phyloP scores from a whole-genome alignment of 306 rosid species.

The Casuarina glauca region DNA sequence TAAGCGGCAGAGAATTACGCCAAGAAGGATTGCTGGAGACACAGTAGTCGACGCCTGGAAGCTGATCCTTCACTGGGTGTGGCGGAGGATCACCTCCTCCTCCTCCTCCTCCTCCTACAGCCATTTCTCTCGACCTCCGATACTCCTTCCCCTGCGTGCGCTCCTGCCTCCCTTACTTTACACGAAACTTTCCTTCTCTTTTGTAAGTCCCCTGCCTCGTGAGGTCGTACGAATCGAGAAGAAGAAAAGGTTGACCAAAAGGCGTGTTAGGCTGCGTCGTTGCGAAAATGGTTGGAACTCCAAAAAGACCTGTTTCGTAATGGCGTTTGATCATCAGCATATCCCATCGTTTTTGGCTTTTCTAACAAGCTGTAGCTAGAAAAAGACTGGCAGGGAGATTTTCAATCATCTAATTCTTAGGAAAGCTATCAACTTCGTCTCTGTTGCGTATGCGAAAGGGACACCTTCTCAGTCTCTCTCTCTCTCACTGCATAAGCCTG shows the following conservation, averaged over 20 bases:
- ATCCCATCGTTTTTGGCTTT: background rate
- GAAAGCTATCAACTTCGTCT: conserved; percentile 4
- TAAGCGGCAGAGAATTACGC: conserved; percentile 46
- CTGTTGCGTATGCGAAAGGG: background rate
- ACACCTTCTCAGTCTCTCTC: background rate
- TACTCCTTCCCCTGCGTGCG: background rate
- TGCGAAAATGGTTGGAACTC: conserved; percentile 17
- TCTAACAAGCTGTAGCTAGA: background rate
- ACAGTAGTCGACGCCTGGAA: conserved; percentile 78
- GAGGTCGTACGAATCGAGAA: background rate
- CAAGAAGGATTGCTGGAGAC: conserved; percentile 70
- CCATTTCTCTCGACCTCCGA: background rate
- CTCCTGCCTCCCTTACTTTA: too few species aligned
- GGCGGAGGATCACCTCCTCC: conserved; percentile 54
- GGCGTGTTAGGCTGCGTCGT: conserved; percentile 30
- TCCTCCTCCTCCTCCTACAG: conserved; percentile 23
- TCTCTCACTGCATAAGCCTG: background rate
- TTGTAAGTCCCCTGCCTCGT: background rate
- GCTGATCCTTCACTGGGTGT: conserved; percentile 79
- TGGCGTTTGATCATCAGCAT: background rate
- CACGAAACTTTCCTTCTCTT: background rate
- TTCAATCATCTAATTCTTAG: background rate
- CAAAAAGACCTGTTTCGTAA: background rate
- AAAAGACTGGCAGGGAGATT: background rate
- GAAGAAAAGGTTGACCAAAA: background rate